Conservation (phyloP, 2,329 filamentous ascomycete genomes). For the Aspergillus sergii region DNA sequence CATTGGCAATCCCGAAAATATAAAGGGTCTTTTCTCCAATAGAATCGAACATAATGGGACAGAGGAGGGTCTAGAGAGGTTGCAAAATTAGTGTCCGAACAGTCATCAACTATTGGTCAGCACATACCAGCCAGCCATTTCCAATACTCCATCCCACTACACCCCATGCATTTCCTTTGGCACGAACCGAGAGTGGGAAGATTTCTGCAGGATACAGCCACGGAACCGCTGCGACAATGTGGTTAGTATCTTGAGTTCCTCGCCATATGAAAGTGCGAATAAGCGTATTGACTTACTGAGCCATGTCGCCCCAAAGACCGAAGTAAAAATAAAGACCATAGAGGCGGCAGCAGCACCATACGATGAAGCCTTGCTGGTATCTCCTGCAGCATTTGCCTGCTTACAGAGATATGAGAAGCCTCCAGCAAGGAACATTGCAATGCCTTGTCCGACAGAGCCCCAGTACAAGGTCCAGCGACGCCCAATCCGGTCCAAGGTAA, state of each 20-base stretch:
- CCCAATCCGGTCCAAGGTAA: conserved; percentile 69
- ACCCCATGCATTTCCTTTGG: conserved; percentile 75
- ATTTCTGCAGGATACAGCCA: conserved; percentile 73
- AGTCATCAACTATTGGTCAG: not conserved
- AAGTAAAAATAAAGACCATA: conserved; percentile 72
- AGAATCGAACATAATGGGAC: conserved; percentile 62
- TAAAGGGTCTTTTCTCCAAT: conserved; percentile 73
- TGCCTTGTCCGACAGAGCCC: conserved; percentile 65
- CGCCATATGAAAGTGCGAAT: not conserved
- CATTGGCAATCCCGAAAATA: conserved; percentile 70
- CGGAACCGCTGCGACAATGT: conserved; percentile 33
- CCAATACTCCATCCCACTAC: conserved; percentile 77
- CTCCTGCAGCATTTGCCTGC: conserved; percentile 50
- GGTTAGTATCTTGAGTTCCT: not conserved
- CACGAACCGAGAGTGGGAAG: conserved; percentile 70
- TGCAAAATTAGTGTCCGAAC: not conserved
- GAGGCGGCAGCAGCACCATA: conserved; percentile 68
- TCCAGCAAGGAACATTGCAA: conserved; percentile 69
- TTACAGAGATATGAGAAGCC: conserved; percentile 61
- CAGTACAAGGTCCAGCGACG: conserved; percentile 70
- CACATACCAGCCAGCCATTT: conserved; percentile 64
- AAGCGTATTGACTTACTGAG: conserved; percentile 40
- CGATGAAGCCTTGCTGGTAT: conserved; percentile 49
- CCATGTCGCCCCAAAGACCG: conserved; percentile 68
- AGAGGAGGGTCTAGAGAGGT: conserved; percentile 48